Evolutionary conservation across 805 yeast genomes (phyloP), one percentile per base, ranked within the genome.

Genomic region (Tetrapisispora namnaoensis): DNA sequence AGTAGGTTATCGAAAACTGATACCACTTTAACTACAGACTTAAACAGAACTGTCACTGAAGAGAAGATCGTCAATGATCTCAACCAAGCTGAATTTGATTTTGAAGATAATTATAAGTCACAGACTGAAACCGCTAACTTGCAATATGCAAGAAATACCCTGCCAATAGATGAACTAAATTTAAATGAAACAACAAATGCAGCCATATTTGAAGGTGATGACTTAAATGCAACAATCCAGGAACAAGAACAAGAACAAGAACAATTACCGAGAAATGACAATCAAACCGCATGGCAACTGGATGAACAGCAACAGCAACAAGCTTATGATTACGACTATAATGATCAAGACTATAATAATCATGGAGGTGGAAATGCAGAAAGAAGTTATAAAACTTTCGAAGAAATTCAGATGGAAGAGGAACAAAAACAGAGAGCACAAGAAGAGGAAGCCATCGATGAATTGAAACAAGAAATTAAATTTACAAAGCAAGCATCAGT

Each of bases 371-470:
- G 14, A 3, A 13, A 14, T 20, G 22, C 24, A 4, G 36, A 54
- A 61, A 46, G 59, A 57, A 63, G 63, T 48, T 61, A 46, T 52
- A 62, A 49, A 51, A 57, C 63, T 1, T 63, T 62, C 49, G 63
- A 63, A 32, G 61, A 64, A 34, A 46, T 58, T 7, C 69, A 67
- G 39, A 53, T 69, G 63, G 53, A 65, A 39, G 66, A 70, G 45
- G 57, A 58, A 44, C 63, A 62, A 35, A 62, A 63, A 42, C 68
- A 63, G 45, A 70, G 66, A 46, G 68, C 66, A 49, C 72, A 79
- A 50, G 90, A 88, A 54, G 96, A 90, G 55, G 93, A 86, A 63
- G 96, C 86, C 55, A 85, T 90, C 18, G 95, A 87, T 61, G 84
- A 80, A 39, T 78, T 90, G 53, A 87, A 85, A 63, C 83, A 83